These are phyloP conservation scores for Pharnaceum exiguum DNA, from an alignment of 148 eudicot genomes.

Conservation along the genomic window DNA sequence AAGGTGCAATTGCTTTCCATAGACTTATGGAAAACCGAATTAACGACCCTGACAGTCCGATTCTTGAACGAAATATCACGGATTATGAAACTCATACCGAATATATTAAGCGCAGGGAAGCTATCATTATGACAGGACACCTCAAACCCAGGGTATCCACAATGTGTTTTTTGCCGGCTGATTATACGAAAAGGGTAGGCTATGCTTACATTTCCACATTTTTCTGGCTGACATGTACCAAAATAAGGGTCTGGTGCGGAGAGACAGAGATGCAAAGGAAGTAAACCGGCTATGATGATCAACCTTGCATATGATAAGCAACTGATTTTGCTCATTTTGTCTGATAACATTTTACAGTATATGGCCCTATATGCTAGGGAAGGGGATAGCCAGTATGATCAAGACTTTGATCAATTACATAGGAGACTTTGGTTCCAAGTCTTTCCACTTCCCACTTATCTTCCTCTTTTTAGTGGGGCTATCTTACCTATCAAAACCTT, in stretches of 20 bases:
- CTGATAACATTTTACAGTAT: no score
- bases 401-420: no score
- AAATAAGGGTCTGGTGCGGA: neutral
- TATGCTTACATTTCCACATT: neutral
- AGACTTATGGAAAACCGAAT: neutral
- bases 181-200: constrained; percentile 1
- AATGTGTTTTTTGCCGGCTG: neutral
- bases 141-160: constrained; percentile 7
- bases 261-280: neutral
- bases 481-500: no score
- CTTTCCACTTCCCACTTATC: no score
- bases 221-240: neutral
- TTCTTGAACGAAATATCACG: neutral
- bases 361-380: no score
- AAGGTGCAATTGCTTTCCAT: neutral
- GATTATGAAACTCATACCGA: neutral
- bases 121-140: neutral
- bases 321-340: no score
- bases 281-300: no score
- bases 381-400: no score
- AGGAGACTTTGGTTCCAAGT: no score
- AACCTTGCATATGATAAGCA: no score
- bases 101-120: neutral
- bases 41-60: neutral
- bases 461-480: no score